Percentiles rank a stretch among this genome's conserved stretches.
Conservation (phyloP, 139 green algal species). For the Gonium pectorale region DNA sequence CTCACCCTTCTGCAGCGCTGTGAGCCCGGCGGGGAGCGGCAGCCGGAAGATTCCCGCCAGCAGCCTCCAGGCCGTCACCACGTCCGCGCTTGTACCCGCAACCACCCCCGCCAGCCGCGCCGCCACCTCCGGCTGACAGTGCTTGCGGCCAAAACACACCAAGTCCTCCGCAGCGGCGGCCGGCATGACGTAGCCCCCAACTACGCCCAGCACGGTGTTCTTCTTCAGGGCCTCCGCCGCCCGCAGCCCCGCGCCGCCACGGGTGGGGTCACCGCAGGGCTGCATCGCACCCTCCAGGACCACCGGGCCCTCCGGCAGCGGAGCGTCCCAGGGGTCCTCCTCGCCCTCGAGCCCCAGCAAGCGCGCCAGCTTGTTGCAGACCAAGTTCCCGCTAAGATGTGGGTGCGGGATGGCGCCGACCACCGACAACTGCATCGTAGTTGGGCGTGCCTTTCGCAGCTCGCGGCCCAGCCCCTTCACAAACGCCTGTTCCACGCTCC, state of each 20-base stretch:
- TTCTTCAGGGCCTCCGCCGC: background rate
- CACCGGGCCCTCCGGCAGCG: background rate
- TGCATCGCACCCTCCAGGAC: background rate
- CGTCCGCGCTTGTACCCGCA: no score
- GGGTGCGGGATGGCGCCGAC: no score
- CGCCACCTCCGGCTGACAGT: background rate
- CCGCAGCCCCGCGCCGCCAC: background rate
- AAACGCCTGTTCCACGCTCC: no score
- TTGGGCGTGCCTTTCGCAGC: background rate
- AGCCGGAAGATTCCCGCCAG: no score
- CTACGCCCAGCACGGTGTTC: background rate
- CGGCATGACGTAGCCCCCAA: background rate
- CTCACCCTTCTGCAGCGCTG: no score
- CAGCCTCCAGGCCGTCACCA: no score
- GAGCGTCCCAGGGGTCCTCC: constrained; percentile 3
- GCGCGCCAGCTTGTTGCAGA: background rate
- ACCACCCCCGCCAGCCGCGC: no score
- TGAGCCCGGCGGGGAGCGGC: no score
- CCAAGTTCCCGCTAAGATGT: background rate
- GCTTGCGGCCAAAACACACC: background rate
- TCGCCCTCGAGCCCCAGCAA: background rate
- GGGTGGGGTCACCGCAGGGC: background rate
- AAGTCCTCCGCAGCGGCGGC: background rate
- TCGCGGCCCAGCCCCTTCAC: no score
- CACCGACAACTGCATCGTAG: no score